phyloP scores from a whole-genome alignment of 768 basidiomycete species.

The Phanerochaete sordida region DNA sequence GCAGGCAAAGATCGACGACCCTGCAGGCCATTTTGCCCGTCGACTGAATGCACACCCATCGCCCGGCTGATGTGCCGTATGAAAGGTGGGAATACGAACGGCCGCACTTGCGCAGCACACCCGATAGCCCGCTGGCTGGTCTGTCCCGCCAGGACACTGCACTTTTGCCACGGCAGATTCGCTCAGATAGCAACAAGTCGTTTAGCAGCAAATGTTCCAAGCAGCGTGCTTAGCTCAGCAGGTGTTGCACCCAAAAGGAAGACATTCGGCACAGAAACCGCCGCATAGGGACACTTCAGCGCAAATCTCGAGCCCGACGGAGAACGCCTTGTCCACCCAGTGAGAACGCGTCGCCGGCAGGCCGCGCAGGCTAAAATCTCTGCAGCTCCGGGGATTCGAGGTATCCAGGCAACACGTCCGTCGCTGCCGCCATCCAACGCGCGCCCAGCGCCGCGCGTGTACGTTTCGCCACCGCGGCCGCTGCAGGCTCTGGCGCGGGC shows the following conservation, averaged over 20 bases:
- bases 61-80: not conserved
- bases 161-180: too few species aligned
- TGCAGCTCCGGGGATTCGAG: not conserved
- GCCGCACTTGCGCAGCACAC: not conserved
- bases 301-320: too few species aligned
- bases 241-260: too few species aligned
- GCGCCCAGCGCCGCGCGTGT: not conserved
- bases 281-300: too few species aligned
- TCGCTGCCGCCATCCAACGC: not conserved
- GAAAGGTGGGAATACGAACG: not conserved
- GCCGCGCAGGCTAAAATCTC: not conserved
- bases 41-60: not conserved
- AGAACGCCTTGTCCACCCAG: too few species aligned
- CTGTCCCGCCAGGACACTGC: too few species aligned
- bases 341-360: not conserved
- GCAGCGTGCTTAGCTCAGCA: too few species aligned
- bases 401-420: not conserved
- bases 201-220: too few species aligned
- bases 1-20: not conserved
- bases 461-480: too few species aligned
- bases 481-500: too few species aligned
- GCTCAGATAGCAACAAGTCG: too few species aligned
- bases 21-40: not conserved
- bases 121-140: not conserved
- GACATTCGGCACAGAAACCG: too few species aligned